Conservation (phyloP, 2,329 filamentous ascomycete species). For the Truncatella angustata region DNA sequence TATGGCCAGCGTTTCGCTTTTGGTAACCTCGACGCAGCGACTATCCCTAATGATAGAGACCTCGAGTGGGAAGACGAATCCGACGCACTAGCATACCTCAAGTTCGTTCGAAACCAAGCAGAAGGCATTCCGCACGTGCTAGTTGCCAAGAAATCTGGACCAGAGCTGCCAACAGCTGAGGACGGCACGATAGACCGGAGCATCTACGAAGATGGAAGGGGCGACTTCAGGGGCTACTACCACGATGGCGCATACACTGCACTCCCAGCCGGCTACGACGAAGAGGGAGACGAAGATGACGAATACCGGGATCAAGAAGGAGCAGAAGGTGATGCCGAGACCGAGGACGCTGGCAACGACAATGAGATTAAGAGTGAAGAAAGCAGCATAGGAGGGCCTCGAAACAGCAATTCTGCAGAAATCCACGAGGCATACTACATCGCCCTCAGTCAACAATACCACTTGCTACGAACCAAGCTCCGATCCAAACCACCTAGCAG, state of each 20-base stretch:
- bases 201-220: conserved; percentile 47
- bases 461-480: conserved; percentile 60
- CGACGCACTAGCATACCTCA: conserved; percentile 57
- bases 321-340: conserved; percentile 20
- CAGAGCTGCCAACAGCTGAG: conserved; percentile 40
- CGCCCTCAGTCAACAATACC: conserved; percentile 64
- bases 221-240: conserved; percentile 65
- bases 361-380: conserved; percentile 20
- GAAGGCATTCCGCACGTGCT: conserved; percentile 69
- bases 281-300: conserved; percentile 25
- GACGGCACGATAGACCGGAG: conserved; percentile 33
- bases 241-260: conserved; percentile 78
- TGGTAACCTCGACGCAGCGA: conserved; percentile 48
- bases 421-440: conserved; percentile 67
- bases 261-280: conserved; percentile 40
- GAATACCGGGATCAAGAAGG: conserved; percentile 19
- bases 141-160: conserved; percentile 57
- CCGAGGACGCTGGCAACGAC: conserved; percentile 22
- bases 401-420: conserved; percentile 30
- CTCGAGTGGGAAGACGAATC: conserved; percentile 55
- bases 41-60: conserved; percentile 37
- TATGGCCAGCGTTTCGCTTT: conserved; percentile 60
- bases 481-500: conserved; percentile 51
- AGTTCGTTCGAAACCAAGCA: conserved; percentile 68
- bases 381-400: conserved; percentile 22